These are phyloP conservation scores for Peterozyma xylosa DNA, from an alignment of 805 yeast genomes.

Conservation along the genomic window DNA sequence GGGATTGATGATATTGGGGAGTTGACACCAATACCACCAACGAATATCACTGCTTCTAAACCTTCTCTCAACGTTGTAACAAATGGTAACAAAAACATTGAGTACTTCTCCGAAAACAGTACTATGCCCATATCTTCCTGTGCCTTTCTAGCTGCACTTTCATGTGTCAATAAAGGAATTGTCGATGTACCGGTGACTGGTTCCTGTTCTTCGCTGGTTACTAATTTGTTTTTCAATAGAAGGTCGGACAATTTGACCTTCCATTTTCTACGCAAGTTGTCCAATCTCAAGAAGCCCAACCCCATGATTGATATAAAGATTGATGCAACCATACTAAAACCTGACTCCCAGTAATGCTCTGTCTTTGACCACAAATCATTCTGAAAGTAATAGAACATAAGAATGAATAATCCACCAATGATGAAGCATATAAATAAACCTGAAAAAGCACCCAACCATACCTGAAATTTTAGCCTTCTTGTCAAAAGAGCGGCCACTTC, in stretches of 20 bases:
- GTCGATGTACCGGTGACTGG: background rate
- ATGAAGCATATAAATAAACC: constrained; percentile 31
- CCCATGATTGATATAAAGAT: constrained; percentile 40
- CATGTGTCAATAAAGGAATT: background rate
- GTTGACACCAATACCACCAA: constrained; percentile 77
- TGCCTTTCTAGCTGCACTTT: constrained; percentile 11
- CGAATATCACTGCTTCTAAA: constrained; percentile 82
- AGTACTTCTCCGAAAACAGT: constrained; percentile 59
- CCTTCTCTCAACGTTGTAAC: constrained; percentile 87
- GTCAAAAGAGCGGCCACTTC: constrained; percentile 1
- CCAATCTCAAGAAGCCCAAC: constrained; percentile 32
- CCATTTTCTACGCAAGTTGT: constrained; percentile 38
- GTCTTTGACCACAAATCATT: constrained; percentile 36
- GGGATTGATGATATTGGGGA: constrained; percentile 27
- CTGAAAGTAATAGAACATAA: constrained; percentile 32
- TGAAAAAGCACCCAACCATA: constrained; percentile 35
- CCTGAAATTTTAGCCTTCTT: constrained; percentile 24
- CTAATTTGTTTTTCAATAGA: constrained; percentile 7
- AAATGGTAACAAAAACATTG: constrained; percentile 84
- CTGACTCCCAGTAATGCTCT: constrained; percentile 42
- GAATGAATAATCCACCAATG: constrained; percentile 30
- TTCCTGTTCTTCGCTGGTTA: background rate
- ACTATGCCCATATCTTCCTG: constrained; percentile 44
- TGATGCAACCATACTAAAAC: constrained; percentile 35
- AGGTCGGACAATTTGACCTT: constrained; percentile 24